Evolutionary conservation across 495 filamentous ascomycete genomes (phyloP), one percentile per base, ranked within the genome.

Genomic region (Articulospora tetracladia): DNA sequence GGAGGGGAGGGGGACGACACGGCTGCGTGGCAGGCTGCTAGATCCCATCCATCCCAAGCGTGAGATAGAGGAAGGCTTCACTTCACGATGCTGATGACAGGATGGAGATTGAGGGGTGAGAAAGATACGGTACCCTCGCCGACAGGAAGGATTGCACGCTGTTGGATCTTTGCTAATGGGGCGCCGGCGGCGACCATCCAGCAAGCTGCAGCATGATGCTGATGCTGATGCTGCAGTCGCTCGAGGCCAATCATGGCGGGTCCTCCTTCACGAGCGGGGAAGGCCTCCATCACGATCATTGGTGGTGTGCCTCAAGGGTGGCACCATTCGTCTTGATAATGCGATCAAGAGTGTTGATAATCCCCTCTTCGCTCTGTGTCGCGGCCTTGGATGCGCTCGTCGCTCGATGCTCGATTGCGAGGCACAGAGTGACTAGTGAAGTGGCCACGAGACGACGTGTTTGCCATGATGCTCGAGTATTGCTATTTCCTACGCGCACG

Each of bases 281-380:
- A 64, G 49, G 17, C 28, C 15, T 19, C 10, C 10, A 10, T 44
- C 6, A 15, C 39, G 19, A 27, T 41, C 19, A 67, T 67, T 67
- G 65, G 65, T 20, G 47, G 65, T 61, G 61, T 64, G 58, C 30
- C 12, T 34, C 65, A 61, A 61, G 65, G 65, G 49, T 57, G 57
- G 13, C 32, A 56, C 27, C 13, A 3, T 46, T 48, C 25, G 2
- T 54, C 51, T 53, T 51, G 46, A 46, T 47, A 41, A 58, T 57
- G 22, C 44, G 58, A 34, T 30, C n/a, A 49, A 19, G 48, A 65
- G 36, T 26, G 26, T 32, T 32, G 30, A 32, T 32, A 32, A 32
- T 32, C 30, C 30, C 30, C 30, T 23, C 48, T 55, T 56, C 23
- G 24, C 46, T 56, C 44, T 55, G 41, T 55, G 36, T 55, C n/a